Evolutionary conservation across 495 filamentous ascomycete species (phyloP), one percentile per base, ranked within the genome.

Genomic region (Penicillium parvum): DNA sequence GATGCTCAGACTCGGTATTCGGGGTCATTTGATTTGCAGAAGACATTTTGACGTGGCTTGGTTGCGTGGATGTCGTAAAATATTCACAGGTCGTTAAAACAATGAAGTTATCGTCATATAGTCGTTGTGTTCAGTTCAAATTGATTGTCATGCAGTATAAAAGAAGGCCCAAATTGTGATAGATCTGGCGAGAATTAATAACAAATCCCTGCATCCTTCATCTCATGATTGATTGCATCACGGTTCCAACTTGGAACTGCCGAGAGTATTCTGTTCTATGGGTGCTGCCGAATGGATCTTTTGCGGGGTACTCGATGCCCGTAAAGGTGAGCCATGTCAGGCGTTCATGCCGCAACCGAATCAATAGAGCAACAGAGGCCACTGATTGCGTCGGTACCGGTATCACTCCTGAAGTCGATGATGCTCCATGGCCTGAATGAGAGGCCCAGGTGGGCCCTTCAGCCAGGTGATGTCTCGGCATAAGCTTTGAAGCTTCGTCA

Each of bases 361-460:
- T 45, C 34, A 34, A 45, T 28, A 32, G 26, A 43, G 22, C 7
- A 43, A 43, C 33, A 29, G 11, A 23, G 16, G 16, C 16, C 14
- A 3, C 7, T 35, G 26, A 53, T 47, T 45, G 19, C 23, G 47
- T 47, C 37, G 26, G 11, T 44, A 36, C 41, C 38, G 42, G 21
- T n/a, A 29, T 18, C 15, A 12, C 11, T 23, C 12, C 15, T 16
- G 15, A 51, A 61, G 51, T 61, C 57, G 43, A 61, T 61, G 57
- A 61, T 61, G 57, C 54, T 40, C 12, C 21, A 49, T 28, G 23
- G 17, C 25, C 33, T 32, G 26, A 6, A 8, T 7, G 19, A 9
- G n/a, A 37, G 21, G 39, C 32, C 21, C 11, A n/a, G 11, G 57
- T 52, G 53, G 57, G 35, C 34, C 50, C 32, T 30, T 22, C 2